Conservation (phyloP, 2,329 filamentous ascomycete genomes). For the Trichoderma koningiopsis region DNA sequence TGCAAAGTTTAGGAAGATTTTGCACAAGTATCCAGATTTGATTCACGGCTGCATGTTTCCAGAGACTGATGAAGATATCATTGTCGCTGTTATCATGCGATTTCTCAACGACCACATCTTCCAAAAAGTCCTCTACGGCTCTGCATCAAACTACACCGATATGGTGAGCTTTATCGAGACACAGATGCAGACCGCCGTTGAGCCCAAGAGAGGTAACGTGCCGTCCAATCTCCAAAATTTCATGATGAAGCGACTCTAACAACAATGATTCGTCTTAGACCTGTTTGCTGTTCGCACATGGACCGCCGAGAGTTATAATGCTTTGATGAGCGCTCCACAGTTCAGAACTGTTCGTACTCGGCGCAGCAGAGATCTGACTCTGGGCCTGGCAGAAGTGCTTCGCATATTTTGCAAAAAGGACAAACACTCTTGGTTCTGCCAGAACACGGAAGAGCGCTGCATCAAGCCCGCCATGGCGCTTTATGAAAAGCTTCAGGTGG, state of each 20-base stretch:
- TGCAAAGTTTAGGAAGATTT: conserved; percentile 32
- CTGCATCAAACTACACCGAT: conserved; percentile 31
- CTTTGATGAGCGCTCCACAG: conserved; percentile 37
- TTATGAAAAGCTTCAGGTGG: conserved; percentile 44
- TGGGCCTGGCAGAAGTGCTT: conserved; percentile 35
- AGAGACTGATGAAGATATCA: conserved; percentile 44
- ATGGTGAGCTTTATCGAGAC: conserved; percentile 40
- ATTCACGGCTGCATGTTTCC: conserved; percentile 38
- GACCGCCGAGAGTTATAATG: conserved; percentile 43
- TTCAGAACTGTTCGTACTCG: conserved; percentile 34
- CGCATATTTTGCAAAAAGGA: conserved; percentile 36
- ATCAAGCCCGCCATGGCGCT: conserved; percentile 42
- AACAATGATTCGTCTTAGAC: conserved; percentile 31
- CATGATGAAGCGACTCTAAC: not conserved
- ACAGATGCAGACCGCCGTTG: conserved; percentile 39
- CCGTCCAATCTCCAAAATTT: too few relatives aligned
- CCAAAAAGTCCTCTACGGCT: conserved; percentile 38
- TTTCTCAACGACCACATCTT: conserved; percentile 42
- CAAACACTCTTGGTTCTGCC: conserved; percentile 31
- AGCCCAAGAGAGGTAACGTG: conserved; percentile 42
- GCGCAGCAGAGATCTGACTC: conserved; percentile 34
- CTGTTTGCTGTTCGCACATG: conserved; percentile 42
- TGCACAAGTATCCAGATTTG: conserved; percentile 39
- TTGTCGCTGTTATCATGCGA: conserved; percentile 41
- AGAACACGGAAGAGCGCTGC: conserved; percentile 34